Percentiles rank a stretch among this genome's conserved stretches.
Conservation (phyloP, 192 early-diverging fungal genomes). For the Coemansia sp. region DNA sequence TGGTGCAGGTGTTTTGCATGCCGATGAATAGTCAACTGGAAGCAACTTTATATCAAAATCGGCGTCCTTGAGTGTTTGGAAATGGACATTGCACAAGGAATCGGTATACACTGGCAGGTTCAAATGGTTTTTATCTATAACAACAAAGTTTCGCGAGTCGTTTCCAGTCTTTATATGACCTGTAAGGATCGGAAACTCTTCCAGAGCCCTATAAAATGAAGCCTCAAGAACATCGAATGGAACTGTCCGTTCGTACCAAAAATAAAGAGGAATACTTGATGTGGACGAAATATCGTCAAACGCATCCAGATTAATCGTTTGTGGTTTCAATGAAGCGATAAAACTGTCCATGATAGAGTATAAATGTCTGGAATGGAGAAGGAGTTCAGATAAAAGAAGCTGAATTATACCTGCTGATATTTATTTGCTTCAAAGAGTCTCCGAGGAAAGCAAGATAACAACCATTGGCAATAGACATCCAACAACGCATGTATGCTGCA, state of each 20-base stretch:
- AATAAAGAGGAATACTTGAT: slow-evolving; percentile 9
- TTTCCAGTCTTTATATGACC: too few relatives aligned
- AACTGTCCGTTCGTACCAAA: slow-evolving; percentile 21
- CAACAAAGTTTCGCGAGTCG: neutral
- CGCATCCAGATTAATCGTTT: slow-evolving; percentile 6
- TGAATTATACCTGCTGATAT: too few relatives aligned
- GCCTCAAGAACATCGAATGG: slow-evolving; percentile 6
- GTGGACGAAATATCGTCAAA: slow-evolving; percentile 12
- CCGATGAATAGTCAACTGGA: neutral
- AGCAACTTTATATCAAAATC: slow-evolving; percentile 7
- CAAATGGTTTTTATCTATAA: slow-evolving; percentile 12
- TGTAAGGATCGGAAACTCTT: too few relatives aligned
- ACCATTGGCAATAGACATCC: too few relatives aligned
- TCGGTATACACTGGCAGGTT: slow-evolving; percentile 30
- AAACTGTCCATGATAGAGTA: slow-evolving; percentile 7
- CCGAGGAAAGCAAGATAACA: too few relatives aligned
- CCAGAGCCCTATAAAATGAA: slow-evolving; percentile 17
- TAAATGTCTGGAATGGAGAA: neutral
- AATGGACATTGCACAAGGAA: slow-evolving; percentile 9
- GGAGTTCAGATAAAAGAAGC: too few relatives aligned
- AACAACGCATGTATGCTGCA: too few relatives aligned
- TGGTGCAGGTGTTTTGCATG: neutral
- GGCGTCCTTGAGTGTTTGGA: neutral
- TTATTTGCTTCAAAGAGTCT: too few relatives aligned
- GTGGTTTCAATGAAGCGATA: neutral